Conservation (phyloP, 768 basidiomycete genomes). For the Candolleomyces aberdarensis region DNA sequence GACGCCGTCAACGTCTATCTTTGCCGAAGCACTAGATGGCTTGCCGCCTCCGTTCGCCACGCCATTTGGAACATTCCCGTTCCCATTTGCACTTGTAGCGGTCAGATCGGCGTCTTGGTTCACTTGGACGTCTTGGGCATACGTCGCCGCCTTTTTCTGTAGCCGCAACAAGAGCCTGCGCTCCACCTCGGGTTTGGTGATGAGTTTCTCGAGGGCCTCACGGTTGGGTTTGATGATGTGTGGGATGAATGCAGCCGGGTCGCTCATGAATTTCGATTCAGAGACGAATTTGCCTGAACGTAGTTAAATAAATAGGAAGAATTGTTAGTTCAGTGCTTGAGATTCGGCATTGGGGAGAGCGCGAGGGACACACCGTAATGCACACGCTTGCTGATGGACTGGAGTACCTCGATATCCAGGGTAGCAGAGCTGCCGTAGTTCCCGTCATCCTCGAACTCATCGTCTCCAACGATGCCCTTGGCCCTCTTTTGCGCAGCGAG, state of each 20-base stretch:
- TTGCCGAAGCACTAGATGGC: constrained; percentile 29
- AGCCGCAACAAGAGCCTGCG: constrained; percentile 77
- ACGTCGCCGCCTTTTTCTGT: constrained; percentile 76
- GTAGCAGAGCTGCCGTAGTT: constrained; percentile 97
- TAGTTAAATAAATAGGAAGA: not conserved
- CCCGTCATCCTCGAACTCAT: constrained; percentile 86
- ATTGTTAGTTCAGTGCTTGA: not conserved
- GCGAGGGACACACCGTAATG: constrained; percentile 76
- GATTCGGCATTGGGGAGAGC: not conserved
- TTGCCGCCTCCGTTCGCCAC: constrained; percentile 22
- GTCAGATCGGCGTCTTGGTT: constrained; percentile 43
- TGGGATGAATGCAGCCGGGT: constrained; percentile 87
- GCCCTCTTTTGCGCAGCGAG: constrained; percentile 65
- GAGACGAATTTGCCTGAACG: constrained; percentile 94
- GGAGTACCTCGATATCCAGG: constrained; percentile 93
- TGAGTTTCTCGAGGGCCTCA: constrained; percentile 74
- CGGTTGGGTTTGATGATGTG: constrained; percentile 83
- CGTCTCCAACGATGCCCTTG: constrained; percentile 61
- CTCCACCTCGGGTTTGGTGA: constrained; percentile 98
- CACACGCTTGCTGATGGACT: constrained; percentile 96
- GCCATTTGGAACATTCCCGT: constrained; percentile 15
- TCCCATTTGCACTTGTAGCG: constrained; percentile 24
- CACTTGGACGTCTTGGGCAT: constrained; percentile 79
- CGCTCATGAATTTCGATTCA: constrained; percentile 90
- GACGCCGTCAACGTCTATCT: constrained; percentile 92